Conservation (phyloP, 2,329 filamentous ascomycete species). For the Neurospora sp. region DNA sequence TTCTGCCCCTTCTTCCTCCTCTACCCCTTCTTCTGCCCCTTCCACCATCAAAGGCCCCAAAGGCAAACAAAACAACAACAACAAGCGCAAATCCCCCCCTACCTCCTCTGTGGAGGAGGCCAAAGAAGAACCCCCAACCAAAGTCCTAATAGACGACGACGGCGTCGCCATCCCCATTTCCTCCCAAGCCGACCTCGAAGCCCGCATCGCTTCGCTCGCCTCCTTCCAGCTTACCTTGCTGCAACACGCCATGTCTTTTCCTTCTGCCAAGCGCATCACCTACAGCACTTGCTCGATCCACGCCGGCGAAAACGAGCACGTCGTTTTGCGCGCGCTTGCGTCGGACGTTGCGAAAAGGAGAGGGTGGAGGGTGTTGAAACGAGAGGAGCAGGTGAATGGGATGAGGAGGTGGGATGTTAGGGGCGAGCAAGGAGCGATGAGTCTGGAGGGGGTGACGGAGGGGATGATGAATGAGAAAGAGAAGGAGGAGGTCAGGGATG, state of each 20-base stretch:
- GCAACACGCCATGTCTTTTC: slow-evolving; percentile 75
- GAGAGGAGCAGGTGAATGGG: slow-evolving; percentile 65
- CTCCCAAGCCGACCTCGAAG: slow-evolving; percentile 46
- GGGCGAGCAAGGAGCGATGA: slow-evolving; percentile 38
- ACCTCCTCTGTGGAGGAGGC: slow-evolving; percentile 9
- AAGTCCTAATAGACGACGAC: slow-evolving; percentile 45
- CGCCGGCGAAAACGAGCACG: slow-evolving; percentile 77
- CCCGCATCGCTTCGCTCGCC: slow-evolving; percentile 63
- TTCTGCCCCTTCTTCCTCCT: slow-evolving; percentile 22
- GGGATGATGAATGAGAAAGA: not conserved
- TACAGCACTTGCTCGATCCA: slow-evolving; percentile 94
- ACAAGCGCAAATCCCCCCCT: slow-evolving; percentile 9
- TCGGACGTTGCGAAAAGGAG: slow-evolving; percentile 55
- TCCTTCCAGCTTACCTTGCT: slow-evolving; percentile 76
- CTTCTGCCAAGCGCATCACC: slow-evolving; percentile 63
- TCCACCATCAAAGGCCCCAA: slow-evolving; percentile 1
- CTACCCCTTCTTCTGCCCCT: slow-evolving; percentile 15
- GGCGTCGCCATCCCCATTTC: slow-evolving; percentile 41
- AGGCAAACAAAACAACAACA: slow-evolving; percentile 8
- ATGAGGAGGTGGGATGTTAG: slow-evolving; percentile 66
- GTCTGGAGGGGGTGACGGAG: slow-evolving; percentile 33
- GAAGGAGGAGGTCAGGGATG: slow-evolving; percentile 46
- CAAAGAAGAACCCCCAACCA: slow-evolving; percentile 19
- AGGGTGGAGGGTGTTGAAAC: slow-evolving; percentile 69
- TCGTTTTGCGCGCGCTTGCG: slow-evolving; percentile 62